phyloP scores from a whole-genome alignment of 108 stramenopile genomes.

The Ochromonas danica region DNA sequence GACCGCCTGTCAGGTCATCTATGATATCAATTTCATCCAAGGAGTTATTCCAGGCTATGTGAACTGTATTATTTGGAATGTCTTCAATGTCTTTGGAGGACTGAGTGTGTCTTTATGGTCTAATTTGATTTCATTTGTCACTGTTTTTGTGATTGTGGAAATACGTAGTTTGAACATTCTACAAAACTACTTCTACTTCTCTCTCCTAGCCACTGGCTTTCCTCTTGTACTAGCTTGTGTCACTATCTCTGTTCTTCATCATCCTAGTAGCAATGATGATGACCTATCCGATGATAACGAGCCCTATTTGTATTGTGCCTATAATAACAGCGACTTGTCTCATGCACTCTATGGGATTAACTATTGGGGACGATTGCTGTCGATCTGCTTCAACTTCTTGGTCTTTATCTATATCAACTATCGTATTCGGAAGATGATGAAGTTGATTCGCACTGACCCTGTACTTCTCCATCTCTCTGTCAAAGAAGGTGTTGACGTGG shows the following conservation, averaged over 20 bases:
- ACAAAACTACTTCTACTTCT: background rate
- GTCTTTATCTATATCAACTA: background rate
- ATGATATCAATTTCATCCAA: conserved; percentile 6
- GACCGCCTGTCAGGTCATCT: background rate
- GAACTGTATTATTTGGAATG: background rate
- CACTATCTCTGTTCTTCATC: background rate
- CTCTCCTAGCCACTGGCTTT: background rate
- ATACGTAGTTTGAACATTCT: background rate
- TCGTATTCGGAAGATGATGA: background rate
- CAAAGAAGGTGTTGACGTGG: too few relatives aligned
- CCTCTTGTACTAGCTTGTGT: background rate
- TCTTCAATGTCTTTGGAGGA: background rate
- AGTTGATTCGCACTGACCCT: too few relatives aligned
- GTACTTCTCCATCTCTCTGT: too few relatives aligned
- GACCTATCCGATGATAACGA: background rate
- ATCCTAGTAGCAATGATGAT: background rate
- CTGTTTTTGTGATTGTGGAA: background rate
- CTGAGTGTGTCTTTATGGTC: conserved; percentile 3
- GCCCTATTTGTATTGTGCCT: background rate
- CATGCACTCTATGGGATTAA: background rate
- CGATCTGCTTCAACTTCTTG: background rate
- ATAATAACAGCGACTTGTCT: background rate
- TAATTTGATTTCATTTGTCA: background rate
- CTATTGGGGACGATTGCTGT: conserved; percentile 4
- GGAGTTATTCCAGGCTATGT: background rate